phyloP scores from a whole-genome alignment of 306 rosid genomes.

The Prunus mume region DNA sequence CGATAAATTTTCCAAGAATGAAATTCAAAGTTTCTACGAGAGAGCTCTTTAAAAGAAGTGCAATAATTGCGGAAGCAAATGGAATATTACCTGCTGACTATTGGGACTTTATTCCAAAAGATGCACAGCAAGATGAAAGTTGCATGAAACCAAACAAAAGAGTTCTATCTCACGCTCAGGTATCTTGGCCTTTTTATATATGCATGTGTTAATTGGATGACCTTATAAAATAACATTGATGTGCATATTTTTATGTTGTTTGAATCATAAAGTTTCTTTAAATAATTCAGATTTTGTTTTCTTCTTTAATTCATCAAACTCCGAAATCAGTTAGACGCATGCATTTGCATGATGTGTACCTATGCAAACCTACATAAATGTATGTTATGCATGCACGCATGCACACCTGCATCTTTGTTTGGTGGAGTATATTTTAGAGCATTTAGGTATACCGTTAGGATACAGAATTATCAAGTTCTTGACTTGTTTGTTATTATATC shows the following conservation, averaged over 20 bases:
- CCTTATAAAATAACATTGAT: slow-evolving; percentile 10
- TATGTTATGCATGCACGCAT: neutral
- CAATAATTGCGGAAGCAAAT: slow-evolving; percentile 61
- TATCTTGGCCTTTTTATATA: slow-evolving; percentile 23
- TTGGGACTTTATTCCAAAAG: slow-evolving; percentile 79
- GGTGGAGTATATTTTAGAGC: neutral
- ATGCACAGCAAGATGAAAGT: slow-evolving; percentile 61
- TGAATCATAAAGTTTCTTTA: neutral
- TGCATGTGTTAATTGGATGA: slow-evolving; percentile 6
- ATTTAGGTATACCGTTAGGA: neutral
- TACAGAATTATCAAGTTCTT: neutral
- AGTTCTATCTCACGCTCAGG: slow-evolving; percentile 83
- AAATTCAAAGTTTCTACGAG: slow-evolving; percentile 71
- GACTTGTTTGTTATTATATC: neutral
- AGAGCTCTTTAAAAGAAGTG: slow-evolving; percentile 61
- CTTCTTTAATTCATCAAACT: neutral
- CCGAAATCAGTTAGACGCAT: neutral
- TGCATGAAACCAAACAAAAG: slow-evolving; percentile 44
- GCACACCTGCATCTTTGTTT: neutral
- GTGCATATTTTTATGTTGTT: neutral
- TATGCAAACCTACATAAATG: neutral
- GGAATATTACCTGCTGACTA: slow-evolving; percentile 61
- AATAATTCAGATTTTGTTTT: neutral
- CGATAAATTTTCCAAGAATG: slow-evolving; percentile 57
- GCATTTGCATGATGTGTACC: neutral